These are phyloP conservation scores for Babesia bigemina DNA, from an alignment of 169 alveolate species.

Conservation along the genomic window DNA sequence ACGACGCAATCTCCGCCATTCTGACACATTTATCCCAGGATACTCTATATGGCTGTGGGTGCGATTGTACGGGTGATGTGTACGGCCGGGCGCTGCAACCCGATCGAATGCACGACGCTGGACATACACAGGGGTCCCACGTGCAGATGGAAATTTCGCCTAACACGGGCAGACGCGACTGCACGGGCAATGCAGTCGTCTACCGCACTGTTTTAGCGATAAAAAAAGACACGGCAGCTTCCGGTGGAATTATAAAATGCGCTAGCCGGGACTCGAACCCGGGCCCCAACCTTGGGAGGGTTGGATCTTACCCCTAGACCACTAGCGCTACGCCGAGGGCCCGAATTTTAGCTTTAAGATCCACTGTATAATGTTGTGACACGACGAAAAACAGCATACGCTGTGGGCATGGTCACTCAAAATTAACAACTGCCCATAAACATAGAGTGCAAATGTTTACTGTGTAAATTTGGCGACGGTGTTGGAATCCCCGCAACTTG, in stretches of 20 bases:
- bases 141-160: too few relatives aligned
- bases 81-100: background rate
- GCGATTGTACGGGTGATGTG: constrained; percentile 3
- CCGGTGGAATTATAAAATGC: constrained; percentile 38
- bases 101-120: background rate
- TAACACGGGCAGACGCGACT: too few relatives aligned
- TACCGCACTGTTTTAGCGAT: too few relatives aligned
- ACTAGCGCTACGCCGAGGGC: constrained; percentile 68
- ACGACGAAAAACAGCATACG: too few relatives aligned
- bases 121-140: background rate
- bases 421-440: background rate
- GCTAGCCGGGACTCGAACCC: constrained; percentile 90
- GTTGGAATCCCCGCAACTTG: background rate
- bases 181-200: too few relatives aligned
- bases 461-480: background rate
- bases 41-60: background rate
- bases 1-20: constrained; percentile 43
- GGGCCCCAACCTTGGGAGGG: constrained; percentile 90
- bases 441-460: background rate
- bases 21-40: constrained; percentile 10
- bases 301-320: constrained; percentile 86
- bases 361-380: background rate
- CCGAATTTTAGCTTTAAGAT: background rate
- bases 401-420: too few relatives aligned
- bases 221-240: too few relatives aligned